These are phyloP conservation scores for Ophiostoma australiae DNA, from an alignment of 2,329 filamentous ascomycete species.

Conservation along the genomic window DNA sequence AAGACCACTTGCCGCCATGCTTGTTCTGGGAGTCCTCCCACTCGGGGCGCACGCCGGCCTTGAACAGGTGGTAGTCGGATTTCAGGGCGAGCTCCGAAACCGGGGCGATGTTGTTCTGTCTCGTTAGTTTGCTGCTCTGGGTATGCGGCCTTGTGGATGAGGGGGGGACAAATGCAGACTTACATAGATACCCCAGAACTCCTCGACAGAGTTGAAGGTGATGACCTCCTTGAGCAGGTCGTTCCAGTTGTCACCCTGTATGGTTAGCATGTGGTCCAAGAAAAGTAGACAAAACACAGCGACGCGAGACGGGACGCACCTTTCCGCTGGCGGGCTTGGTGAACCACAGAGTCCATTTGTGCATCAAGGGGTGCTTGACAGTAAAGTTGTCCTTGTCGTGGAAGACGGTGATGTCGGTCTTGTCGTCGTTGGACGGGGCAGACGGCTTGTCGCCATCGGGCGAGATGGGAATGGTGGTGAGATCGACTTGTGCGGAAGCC, in stretches of 20 bases:
- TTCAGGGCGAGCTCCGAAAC: slow-evolving; percentile 94
- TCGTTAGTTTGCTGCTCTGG: slow-evolving; percentile 20
- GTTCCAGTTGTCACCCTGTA: slow-evolving; percentile 94
- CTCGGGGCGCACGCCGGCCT: slow-evolving; percentile 91
- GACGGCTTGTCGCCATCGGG: slow-evolving; percentile 57
- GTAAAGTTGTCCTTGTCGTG: slow-evolving; percentile 99
- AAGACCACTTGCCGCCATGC: slow-evolving; percentile 98
- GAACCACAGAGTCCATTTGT: slow-evolving; percentile 99
- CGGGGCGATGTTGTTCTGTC: slow-evolving; percentile 94
- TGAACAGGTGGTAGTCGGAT: slow-evolving; percentile 99
- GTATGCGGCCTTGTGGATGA: background rate
- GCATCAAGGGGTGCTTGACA: slow-evolving; percentile 96
- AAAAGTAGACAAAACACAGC: background rate
- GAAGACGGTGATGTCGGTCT: slow-evolving; percentile 84
- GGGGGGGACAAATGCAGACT: slow-evolving; percentile 37
- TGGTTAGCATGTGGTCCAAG: slow-evolving; percentile 25
- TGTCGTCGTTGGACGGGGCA: slow-evolving; percentile 40
- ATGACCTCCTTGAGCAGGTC: slow-evolving; percentile 98
- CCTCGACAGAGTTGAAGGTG: slow-evolving; percentile 96
- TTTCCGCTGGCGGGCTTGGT: slow-evolving; percentile 96
- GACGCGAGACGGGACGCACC: slow-evolving; percentile 45
- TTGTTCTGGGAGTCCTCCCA: slow-evolving; percentile 99
- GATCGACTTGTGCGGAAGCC: slow-evolving; percentile 55
- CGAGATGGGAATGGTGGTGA: slow-evolving; percentile 63
- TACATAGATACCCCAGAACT: slow-evolving; percentile 99